These are phyloP conservation scores for Acer negundo DNA, from an alignment of 345 rosid species.

Conservation along the genomic window DNA sequence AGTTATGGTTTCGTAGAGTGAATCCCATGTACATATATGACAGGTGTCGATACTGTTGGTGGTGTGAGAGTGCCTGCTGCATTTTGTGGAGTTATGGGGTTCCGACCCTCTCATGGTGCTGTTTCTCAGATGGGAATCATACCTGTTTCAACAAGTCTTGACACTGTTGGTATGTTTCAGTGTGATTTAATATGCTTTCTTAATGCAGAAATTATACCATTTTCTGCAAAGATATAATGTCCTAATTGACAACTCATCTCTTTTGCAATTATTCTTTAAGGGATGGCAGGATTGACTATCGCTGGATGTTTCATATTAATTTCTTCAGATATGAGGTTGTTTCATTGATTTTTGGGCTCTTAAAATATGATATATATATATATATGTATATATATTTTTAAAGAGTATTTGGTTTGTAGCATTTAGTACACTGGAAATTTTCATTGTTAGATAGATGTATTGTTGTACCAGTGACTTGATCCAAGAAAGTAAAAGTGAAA, in stretches of 20 bases:
- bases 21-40: slow-evolving; percentile 24
- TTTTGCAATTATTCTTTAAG: neutral
- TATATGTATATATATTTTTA: no score
- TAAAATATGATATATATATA: no score
- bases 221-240: neutral
- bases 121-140: slow-evolving; percentile 59
- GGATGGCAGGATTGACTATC: neutral
- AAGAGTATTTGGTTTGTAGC: neutral
- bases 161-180: slow-evolving; percentile 72
- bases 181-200: neutral
- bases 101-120: slow-evolving; percentile 76
- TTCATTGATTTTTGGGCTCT: neutral
- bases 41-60: slow-evolving; percentile 89
- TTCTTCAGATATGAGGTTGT: neutral
- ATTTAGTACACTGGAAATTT: neutral
- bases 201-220: neutral
- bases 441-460: neutral
- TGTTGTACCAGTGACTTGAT: neutral
- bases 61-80: slow-evolving; percentile 93
- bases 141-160: slow-evolving; percentile 77
- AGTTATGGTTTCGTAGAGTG: neutral
- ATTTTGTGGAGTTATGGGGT: slow-evolving; percentile 84
- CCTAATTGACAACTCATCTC: neutral
- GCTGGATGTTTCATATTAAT: neutral
- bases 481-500: neutral